phyloP scores from a whole-genome alignment of 805 yeast species.

The Candida broadrunensis region DNA sequence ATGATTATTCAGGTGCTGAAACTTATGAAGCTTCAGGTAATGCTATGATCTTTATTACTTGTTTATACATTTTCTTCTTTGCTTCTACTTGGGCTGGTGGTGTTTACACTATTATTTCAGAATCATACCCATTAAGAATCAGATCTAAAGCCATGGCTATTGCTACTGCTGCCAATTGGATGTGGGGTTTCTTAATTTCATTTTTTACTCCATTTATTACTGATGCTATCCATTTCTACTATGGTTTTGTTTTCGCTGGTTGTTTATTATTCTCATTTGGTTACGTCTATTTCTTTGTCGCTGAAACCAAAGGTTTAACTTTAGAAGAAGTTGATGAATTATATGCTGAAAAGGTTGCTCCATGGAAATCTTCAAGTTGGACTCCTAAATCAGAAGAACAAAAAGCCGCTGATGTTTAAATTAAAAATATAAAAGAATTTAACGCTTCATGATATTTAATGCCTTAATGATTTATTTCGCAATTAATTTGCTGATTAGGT shows the following conservation, averaged over 20 bases:
- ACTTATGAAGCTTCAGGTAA: constrained; percentile 50
- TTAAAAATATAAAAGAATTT: neutral
- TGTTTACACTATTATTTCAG: constrained; percentile 63
- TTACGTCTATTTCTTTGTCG: constrained; percentile 70
- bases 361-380: constrained; percentile 48
- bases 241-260: constrained; percentile 67
- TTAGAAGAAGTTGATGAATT: constrained; percentile 79
- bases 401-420: constrained; percentile 3
- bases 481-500: no score
- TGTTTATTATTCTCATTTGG: constrained; percentile 60
- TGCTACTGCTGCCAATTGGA: constrained; percentile 65
- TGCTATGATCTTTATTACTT: constrained; percentile 63
- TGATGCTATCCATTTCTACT: constrained; percentile 55
- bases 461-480: no score
- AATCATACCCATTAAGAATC: constrained; percentile 65
- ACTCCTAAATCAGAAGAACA: constrained; percentile 42
- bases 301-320: constrained; percentile 78
- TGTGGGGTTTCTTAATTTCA: constrained; percentile 59
- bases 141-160: constrained; percentile 62
- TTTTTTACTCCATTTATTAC: constrained; percentile 68
- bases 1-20: constrained; percentile 36
- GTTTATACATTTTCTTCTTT: constrained; percentile 62
- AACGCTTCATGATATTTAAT: neutral
- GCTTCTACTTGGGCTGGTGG: constrained; percentile 80
- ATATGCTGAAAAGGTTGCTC: constrained; percentile 42